Base-by-base conservation (phyloP, 208 protist species). In the Leishmania major region DNA sequence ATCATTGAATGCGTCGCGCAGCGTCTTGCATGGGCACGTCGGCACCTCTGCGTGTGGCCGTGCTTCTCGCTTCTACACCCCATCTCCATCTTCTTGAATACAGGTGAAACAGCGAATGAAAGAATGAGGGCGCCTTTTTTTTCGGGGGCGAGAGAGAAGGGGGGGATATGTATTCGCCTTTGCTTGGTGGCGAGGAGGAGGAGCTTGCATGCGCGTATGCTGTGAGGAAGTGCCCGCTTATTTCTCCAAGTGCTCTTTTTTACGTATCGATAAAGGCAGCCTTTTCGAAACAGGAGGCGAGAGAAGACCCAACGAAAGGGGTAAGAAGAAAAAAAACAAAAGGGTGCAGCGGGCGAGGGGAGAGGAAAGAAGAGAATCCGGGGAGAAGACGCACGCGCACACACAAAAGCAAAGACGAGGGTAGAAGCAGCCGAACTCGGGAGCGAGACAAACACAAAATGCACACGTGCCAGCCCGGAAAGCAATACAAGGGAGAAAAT, bases 361-460 rank as follows among this genome's bases (percentile, higher is more conserved):
- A n/a, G 13, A 47, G 67, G 25, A 22, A 17, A 7, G 69, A 74
- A 19, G 31, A 28, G 45, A 72, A 22, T 37, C 0, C 3, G 69
- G 28, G 45, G 45, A 49, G 69, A 31, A 53, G 69, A 51, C 69
- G 45, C 45, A 17, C 45, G 11, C 69, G 45, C 25, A 19, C 37
- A 35, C 28, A 31, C 40, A 70, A 22, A 43, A 75, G 37, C 75
- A 55, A 71, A 77, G 60, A 51, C 37, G 60, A 72, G 51, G 47
- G 35, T 37, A 55, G n/a, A 74, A 55, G 19, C 69, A 74, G 69
- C 69, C 51, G 28, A 55, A 28, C 7, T 22, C 3, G 43, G 43
- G 45, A 53, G 62, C 67, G 53, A 35, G 22, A 67, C 17, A 25
- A 70, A 80, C 49, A 59, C 77, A 71, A 72, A 37, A 60, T 43